A percentile compares a stretch with the other conserved stretches of the same genome.
These are phyloP conservation scores for Trifolium fragiferum DNA, from an alignment of 306 rosid genomes.

Conservation along the genomic window DNA sequence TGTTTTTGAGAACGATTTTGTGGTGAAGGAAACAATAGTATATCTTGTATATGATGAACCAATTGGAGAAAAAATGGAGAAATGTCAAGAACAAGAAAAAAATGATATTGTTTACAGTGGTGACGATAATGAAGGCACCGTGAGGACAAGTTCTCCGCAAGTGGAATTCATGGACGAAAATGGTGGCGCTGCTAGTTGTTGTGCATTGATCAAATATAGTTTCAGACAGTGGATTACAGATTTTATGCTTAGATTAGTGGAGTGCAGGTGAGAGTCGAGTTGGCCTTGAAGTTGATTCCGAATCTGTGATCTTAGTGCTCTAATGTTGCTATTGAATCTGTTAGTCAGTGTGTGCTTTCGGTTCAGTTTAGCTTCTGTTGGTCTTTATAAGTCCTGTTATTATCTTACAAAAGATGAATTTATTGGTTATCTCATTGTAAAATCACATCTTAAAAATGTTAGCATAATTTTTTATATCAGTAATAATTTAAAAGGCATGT, in stretches of 20 bases:
- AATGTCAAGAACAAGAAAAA: not conserved
- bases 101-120: not conserved
- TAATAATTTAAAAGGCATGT: no score
- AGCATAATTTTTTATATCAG: no score
- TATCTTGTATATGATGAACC: no score
- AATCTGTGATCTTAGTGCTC: no score
- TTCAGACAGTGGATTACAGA: not conserved
- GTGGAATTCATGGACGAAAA: not conserved
- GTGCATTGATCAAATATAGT: not conserved
- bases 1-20: no score
- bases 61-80: no score
- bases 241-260: not conserved
- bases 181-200: not conserved
- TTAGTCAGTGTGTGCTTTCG: not conserved
- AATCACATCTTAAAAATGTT: not conserved
- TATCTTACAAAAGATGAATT: not conserved
- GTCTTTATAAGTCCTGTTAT: not conserved
- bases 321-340: no score
- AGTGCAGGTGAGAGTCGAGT: not conserved
- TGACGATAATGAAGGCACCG: not conserved
- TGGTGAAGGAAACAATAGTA: no score
- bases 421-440: not conserved
- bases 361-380: not conserved
- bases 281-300: no score
- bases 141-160: not conserved